phyloP scores from a whole-genome alignment of 1,284 basidiomycete genomes.

The Cystobasidiaceae sp. region DNA sequence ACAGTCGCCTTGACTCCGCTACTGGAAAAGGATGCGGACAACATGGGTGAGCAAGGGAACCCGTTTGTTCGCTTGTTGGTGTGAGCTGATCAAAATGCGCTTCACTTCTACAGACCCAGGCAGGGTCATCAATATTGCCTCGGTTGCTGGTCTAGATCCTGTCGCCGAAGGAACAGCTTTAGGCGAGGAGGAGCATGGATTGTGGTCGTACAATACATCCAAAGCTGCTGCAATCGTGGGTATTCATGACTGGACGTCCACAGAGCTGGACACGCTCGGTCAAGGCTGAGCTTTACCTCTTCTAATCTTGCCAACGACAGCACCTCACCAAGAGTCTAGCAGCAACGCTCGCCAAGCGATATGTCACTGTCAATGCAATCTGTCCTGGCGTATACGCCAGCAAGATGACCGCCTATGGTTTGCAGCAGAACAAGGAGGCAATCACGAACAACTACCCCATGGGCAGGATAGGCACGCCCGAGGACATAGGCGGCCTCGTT shows the following conservation, averaged over 20 bases:
- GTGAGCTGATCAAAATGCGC: neutral
- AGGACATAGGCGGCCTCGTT: slow-evolving; percentile 48
- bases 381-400: slow-evolving; percentile 77
- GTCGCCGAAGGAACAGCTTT: slow-evolving; percentile 51
- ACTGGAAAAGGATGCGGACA: slow-evolving; percentile 62
- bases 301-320: neutral
- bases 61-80: neutral
- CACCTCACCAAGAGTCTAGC: slow-evolving; percentile 73
- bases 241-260: neutral
- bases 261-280: neutral
- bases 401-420: slow-evolving; percentile 76
- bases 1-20: slow-evolving; percentile 59
- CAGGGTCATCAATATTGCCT: slow-evolving; percentile 75
- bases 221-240: slow-evolving; percentile 34
- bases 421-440: slow-evolving; percentile 58
- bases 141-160: slow-evolving; percentile 61
- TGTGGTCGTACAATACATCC: slow-evolving; percentile 53
- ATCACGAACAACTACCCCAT: slow-evolving; percentile 27
- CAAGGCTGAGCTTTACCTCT: neutral
- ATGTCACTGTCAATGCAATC: slow-evolving; percentile 82
- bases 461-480: slow-evolving; percentile 46
- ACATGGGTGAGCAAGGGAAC: slow-evolving; percentile 41
- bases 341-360: slow-evolving; percentile 58
- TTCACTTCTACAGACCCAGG: slow-evolving; percentile 55
- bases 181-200: slow-evolving; percentile 59